Evolutionary conservation across 495 filamentous ascomycete genomes (phyloP), one percentile per base, ranked within the genome.

Genomic region (Penicillium robsamsonii): DNA sequence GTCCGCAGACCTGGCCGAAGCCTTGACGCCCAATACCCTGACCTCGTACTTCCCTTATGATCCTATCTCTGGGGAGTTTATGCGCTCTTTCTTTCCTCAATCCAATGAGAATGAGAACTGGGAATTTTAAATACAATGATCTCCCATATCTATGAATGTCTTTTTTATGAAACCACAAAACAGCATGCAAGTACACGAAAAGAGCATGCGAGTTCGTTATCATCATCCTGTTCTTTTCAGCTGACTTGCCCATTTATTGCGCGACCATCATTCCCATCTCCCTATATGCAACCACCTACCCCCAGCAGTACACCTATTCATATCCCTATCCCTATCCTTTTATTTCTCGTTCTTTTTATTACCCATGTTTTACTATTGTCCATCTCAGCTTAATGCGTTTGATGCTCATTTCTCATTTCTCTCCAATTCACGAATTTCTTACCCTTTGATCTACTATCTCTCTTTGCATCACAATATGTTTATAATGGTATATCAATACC

Each of bases 1-100:
- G 12, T 53, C 46, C 24, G 18, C 59, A 1, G 60, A 68, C 4
- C 25, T 58, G 13, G 37, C 58, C 44, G 18, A 53, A 24, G 49
- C 64, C 8, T 24, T 62, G 29, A 38, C 46, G 0, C 30, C 48
- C 15, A 62, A 64, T 9, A 43, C 43, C 17, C 57, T 59, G 30
- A 72, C 76, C 40, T 47, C 65, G 3, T 76, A 74, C 31, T 78
- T 78, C 61, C 75, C 75, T 2, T 78, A 77, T 53, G 75, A 78
- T 51, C 74, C 74, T 22, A 76, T 78, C 50, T 71, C 67, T 33
- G 73, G 73, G 17, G 70, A 77, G 46, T 78, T 78, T 20, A 77
- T 78, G 49, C 62, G 71, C 11, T 73, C 74, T 18, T 78, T 78
- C 65, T 78, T 78, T 64, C 74, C 75, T 4, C 24, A 61, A 5